These are phyloP conservation scores for Ceratocystis lukuohia DNA, from an alignment of 2,329 filamentous ascomycete species.

Conservation along the genomic window DNA sequence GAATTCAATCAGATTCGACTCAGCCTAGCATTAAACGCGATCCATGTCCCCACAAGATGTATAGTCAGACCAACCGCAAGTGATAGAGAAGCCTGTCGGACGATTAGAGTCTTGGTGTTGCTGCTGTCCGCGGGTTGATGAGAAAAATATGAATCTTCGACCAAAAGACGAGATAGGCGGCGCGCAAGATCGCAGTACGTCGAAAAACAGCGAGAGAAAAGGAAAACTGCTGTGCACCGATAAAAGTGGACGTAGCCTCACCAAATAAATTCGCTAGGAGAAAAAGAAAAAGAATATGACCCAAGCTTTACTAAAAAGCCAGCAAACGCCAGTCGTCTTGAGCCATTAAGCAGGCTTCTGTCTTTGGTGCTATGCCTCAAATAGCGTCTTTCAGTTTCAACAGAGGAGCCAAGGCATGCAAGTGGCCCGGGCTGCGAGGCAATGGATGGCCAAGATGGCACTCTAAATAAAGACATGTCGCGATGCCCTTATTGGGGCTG, in stretches of 20 bases:
- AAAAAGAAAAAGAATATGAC: neutral
- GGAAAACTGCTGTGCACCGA: neutral
- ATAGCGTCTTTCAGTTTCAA: conserved; percentile 5
- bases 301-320: neutral
- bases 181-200: neutral
- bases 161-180: neutral
- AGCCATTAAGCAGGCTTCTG: neutral
- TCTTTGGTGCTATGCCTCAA: neutral
- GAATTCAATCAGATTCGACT: neutral
- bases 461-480: conserved; percentile 1
- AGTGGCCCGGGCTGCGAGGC: neutral
- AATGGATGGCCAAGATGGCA: neutral
- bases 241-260: conserved; percentile 1
- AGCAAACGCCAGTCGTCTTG: neutral
- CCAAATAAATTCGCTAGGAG: neutral
- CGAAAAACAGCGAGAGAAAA: neutral
- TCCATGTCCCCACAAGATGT: neutral
- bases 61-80: neutral
- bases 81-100: neutral
- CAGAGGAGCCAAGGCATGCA: neutral
- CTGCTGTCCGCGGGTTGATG: neutral
- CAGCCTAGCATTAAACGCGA: neutral
- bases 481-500: neutral
- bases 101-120: neutral
- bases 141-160: neutral